These are phyloP conservation scores for Solanum etuberosum DNA, from an alignment of 257 asterid genomes.

Conservation along the genomic window DNA sequence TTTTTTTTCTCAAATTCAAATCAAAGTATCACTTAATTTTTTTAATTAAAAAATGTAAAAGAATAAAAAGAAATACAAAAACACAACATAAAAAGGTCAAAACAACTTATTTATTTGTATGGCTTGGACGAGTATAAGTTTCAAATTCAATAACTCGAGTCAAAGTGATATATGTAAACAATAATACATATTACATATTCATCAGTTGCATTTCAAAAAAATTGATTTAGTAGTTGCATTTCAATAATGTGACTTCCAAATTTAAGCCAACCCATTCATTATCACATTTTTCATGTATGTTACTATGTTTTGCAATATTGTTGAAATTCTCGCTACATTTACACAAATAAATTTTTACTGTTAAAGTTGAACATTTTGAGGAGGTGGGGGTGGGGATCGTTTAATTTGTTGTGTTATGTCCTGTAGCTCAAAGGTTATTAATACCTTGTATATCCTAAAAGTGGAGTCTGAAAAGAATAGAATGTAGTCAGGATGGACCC, in stretches of 20 bases:
- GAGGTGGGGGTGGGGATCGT: background rate
- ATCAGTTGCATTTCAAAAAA: too few species aligned
- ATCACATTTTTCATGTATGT: background rate
- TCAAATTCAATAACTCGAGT: background rate
- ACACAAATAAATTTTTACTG: background rate
- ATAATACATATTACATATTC: too few species aligned
- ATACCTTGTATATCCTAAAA: background rate
- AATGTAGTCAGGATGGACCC: too few species aligned
- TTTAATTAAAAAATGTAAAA: too few species aligned
- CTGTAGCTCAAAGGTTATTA: background rate
- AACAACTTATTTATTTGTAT: background rate
- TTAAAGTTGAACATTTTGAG: background rate
- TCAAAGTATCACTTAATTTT: too few species aligned
- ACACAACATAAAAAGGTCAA: background rate
- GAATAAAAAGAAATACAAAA: background rate
- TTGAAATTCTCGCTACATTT: background rate
- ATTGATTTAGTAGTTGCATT: background rate
- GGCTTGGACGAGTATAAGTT: background rate
- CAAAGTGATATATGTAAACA: too few species aligned
- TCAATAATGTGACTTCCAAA: background rate
- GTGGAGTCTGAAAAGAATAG: background rate
- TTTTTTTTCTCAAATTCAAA: too few species aligned
- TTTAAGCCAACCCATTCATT: background rate
- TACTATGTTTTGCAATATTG: background rate
- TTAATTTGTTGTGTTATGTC: background rate